Base-by-base conservation (phyloP, 1,284 basidiomycete species). In the Sporisorium sorghi region DNA sequence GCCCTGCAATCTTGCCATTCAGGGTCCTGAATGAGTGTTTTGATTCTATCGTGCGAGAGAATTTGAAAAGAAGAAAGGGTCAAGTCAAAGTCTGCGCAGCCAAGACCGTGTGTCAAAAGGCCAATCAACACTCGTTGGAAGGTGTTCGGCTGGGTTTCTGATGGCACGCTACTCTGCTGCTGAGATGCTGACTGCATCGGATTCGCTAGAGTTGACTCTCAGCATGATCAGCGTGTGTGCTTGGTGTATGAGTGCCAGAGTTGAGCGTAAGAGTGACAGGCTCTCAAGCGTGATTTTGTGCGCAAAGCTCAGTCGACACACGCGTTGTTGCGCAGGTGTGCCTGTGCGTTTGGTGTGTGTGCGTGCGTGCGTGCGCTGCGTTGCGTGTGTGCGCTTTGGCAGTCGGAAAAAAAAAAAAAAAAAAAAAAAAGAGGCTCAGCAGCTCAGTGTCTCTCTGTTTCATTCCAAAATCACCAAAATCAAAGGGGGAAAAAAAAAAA, bases 311-410 rank as follows among this genome's bases (percentile, higher is more conserved):
- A n/a, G n/a, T n/a, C n/a, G n/a, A n/a, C n/a, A n/a, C n/a, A n/a
- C n/a, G n/a, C n/a, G n/a, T n/a, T 26, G 52, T 49, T 42, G 24
- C 44, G 37, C 33, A 28, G 28, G 44, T 47, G 56, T 58, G 37
- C 35, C 8, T 56, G 5, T 43, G 10, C 23, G 19, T 43, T 10
- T 43, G 40, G 44, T 26, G 26, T 37, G 35, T 15, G 35, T 37
- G 35, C 15, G 35, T 37, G 43, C 43, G 43, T 51, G 30, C n/a
- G 51, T 44, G 39, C 42, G 53, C 32, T 40, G 50, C 23, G 15
- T 40, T 30, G 37, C 26, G 32, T 43, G 40, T 43, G 23, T 40
- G 47, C 11, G 46, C 32, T 35, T 44, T 49, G 21, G 53, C 32
- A 12, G 35, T 52, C 35, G n/a, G n/a, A n/a, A n/a, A n/a, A n/a